These are phyloP conservation scores for Dictyostelium citrinum DNA, from an alignment of 78 protist species.

Conservation along the genomic window DNA sequence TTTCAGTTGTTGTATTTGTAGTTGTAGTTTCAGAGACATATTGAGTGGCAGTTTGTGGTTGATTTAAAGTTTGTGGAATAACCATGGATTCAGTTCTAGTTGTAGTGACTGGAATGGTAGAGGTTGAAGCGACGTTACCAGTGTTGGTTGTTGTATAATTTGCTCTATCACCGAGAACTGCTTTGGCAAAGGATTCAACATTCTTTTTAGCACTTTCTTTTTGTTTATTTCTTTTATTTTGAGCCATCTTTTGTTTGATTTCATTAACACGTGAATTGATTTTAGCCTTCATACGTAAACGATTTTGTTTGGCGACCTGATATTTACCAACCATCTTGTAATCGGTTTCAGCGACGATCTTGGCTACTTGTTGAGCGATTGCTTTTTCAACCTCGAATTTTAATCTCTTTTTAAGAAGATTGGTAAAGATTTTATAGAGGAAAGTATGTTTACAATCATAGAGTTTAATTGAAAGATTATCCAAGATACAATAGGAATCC, in stretches of 20 bases:
- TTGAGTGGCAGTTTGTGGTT: conserved; percentile 1
- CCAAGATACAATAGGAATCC: conserved; percentile 55
- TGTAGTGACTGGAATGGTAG: neutral
- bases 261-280: neutral
- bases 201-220: neutral
- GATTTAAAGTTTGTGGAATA: neutral
- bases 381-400: conserved; percentile 55
- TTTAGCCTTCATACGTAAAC: neutral
- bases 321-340: conserved; percentile 46
- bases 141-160: neutral
- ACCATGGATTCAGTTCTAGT: conserved; percentile 7
- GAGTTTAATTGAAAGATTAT: neutral
- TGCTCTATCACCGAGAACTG: neutral
- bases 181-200: neutral
- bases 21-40: neutral
- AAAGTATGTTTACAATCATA: conserved; percentile 44
- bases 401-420: neutral
- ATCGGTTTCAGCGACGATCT: conserved; percentile 37
- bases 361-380: conserved; percentile 52
- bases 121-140: neutral
- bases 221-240: neutral
- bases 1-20: neutral
- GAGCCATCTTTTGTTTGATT: neutral
- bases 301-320: neutral
- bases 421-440: conserved; percentile 32